Evolutionary conservation across 192 early-diverging fungal species (phyloP).

Genomic region (Coemansia sp.): DNA sequence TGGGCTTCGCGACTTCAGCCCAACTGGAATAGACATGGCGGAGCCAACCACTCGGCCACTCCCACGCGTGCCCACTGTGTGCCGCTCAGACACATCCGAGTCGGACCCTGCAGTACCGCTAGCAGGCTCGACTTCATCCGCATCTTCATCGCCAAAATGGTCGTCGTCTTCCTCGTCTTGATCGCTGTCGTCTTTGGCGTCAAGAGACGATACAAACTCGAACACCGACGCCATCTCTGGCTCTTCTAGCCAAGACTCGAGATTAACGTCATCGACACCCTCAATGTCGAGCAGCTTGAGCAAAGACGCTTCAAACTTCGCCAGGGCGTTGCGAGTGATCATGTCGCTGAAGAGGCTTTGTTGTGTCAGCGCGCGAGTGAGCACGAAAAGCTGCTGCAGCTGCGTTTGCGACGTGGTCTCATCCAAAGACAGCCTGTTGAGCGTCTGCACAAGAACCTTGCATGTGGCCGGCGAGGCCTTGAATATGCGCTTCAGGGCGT

Average conservation of each 20-base stretch:
- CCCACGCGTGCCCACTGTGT: background rate
- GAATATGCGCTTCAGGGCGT: slow-evolving; percentile 57
- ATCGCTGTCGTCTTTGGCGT: slow-evolving; percentile 9
- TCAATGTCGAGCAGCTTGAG: slow-evolving; percentile 55
- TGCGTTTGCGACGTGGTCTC: slow-evolving; percentile 29
- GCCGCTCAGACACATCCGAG: slow-evolving; percentile 7
- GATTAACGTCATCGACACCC: slow-evolving; percentile 25
- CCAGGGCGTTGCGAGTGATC: slow-evolving; percentile 55
- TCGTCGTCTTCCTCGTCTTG: slow-evolving; percentile 2
- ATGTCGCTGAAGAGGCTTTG: slow-evolving; percentile 52
- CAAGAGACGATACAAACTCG: slow-evolving; percentile 41
- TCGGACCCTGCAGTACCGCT: slow-evolving; percentile 8
- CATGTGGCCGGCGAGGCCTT: slow-evolving; percentile 49
- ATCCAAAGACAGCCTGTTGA: slow-evolving; percentile 54
- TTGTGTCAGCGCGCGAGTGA: slow-evolving; percentile 35
- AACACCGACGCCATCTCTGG: slow-evolving; percentile 47
- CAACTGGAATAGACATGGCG: slow-evolving; percentile 22
- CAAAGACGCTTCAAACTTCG: slow-evolving; percentile 55
- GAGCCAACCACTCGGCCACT: slow-evolving; percentile 6
- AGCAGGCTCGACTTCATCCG: background rate
- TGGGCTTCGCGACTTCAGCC: slow-evolving; percentile 18
- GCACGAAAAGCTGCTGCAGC: slow-evolving; percentile 50
- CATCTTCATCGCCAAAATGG: background rate
- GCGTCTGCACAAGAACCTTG: slow-evolving; percentile 60
- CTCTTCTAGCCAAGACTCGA: slow-evolving; percentile 48